These are phyloP conservation scores for Exobasidium rhododendri DNA, from an alignment of 1,284 basidiomycete species.

Conservation along the genomic window DNA sequence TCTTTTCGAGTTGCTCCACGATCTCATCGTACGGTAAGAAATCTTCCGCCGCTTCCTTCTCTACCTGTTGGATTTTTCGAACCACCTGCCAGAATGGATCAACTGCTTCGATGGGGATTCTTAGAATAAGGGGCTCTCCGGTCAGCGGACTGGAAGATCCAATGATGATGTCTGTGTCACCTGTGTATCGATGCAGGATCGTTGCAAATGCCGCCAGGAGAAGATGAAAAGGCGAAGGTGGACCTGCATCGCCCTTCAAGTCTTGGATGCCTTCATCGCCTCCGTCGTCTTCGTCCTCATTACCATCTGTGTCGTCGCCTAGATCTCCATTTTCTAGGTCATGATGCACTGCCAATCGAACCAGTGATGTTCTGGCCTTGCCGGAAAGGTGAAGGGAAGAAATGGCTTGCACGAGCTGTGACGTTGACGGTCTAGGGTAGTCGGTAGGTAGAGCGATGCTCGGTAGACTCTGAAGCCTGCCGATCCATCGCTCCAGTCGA, in stretches of 20 bases:
- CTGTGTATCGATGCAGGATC: slow-evolving; percentile 89
- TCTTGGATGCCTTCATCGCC: slow-evolving; percentile 22
- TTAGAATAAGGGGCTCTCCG: slow-evolving; percentile 76
- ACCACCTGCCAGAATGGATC: slow-evolving; percentile 92
- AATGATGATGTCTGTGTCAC: slow-evolving; percentile 89
- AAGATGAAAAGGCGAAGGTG: slow-evolving; percentile 82
- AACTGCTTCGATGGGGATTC: slow-evolving; percentile 76
- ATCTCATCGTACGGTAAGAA: slow-evolving; percentile 78
- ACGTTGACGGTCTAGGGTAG: slow-evolving; percentile 74
- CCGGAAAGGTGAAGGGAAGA: slow-evolving; percentile 37
- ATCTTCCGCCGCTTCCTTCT: slow-evolving; percentile 78
- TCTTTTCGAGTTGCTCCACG: slow-evolving; percentile 59
- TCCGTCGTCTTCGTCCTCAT: slow-evolving; percentile 18
- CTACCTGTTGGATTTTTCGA: slow-evolving; percentile 76
- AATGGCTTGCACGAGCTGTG: slow-evolving; percentile 47
- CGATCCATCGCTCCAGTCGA: slow-evolving; percentile 42
- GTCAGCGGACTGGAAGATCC: slow-evolving; percentile 74
- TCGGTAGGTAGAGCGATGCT: slow-evolving; percentile 92
- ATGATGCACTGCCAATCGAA: slow-evolving; percentile 67
- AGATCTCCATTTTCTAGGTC: slow-evolving; percentile 63
- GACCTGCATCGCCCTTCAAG: neutral
- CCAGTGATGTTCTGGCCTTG: slow-evolving; percentile 37
- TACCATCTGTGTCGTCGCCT: slow-evolving; percentile 56
- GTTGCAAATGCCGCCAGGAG: slow-evolving; percentile 86
- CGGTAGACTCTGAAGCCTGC: slow-evolving; percentile 65